phyloP scores from a whole-genome alignment of 371 early-diverging fungal genomes.

The Entomophthora muscae region DNA sequence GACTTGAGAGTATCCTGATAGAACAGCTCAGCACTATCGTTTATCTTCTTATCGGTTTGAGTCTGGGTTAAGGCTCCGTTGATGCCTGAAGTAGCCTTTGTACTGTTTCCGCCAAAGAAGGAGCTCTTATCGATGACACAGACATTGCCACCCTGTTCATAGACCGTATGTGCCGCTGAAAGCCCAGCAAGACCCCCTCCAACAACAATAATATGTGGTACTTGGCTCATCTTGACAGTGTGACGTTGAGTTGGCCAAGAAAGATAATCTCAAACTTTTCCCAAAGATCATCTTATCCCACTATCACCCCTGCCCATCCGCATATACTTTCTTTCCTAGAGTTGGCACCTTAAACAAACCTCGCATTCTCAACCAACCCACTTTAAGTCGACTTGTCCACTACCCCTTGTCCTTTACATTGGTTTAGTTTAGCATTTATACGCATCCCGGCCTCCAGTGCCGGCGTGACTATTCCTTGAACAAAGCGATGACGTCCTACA shows the following conservation, averaged over 20 bases:
- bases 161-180: conserved; percentile 68
- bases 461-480: no score
- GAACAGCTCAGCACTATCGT: conserved; percentile 75
- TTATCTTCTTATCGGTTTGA: conserved; percentile 31
- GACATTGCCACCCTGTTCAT: conserved; percentile 74
- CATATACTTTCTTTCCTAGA: no score
- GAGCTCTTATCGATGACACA: conserved; percentile 74
- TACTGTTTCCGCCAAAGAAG: conserved; percentile 81
- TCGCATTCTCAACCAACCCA: no score
- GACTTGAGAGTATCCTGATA: conserved; percentile 75
- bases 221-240: conserved; percentile 17
- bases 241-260: neutral
- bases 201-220: conserved; percentile 58
- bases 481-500: no score
- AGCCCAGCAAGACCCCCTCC: conserved; percentile 86
- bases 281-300: neutral
- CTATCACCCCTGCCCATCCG: no score
- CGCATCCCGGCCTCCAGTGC: no score
- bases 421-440: no score
- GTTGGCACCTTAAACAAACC: no score
- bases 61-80: conserved; percentile 84
- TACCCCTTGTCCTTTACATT: no score
- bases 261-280: neutral
- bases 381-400: no score
- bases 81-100: conserved; percentile 96